Base-by-base conservation (phyloP, 1,284 basidiomycete genomes). In the Cryptococcus sp. region DNA sequence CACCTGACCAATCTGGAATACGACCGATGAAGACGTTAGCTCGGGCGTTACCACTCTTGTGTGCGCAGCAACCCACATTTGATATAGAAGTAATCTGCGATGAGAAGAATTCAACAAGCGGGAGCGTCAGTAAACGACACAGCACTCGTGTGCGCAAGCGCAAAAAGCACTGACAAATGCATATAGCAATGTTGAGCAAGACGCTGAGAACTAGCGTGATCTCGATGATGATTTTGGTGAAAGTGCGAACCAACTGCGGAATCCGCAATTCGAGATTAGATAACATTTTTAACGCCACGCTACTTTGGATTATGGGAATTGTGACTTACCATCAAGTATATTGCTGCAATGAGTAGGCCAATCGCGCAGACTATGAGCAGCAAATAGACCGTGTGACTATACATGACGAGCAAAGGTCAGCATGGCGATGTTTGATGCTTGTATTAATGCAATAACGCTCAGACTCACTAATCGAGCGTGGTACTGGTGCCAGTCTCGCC, bases 141-240 rank as follows among this genome's bases (percentile, higher is more conserved):
- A 3, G 26, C n/a, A 29, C n/a, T 39, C 17, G 34, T 3, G n/a
- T 20, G 22, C 5, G 23, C 46, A 34, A 7, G 13, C 29, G 29
- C 3, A 19, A 46, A 22, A 10, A 29, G 39, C 29, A 58, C 81
- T 59, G 50, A 76, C 73, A 76, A 56, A 76, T 69, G 53, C 73
- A 78, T 43, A 76, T 70, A 47, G 84, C 70, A 70, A 89, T 88
- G 72, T 91, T 91, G 59, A 90, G 78, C 3, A 83, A 49, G 46
- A 90, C 87, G 4, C 85, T 85, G 20, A 91, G 78, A 17, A 88
- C 79, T 11, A 92, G 82, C 0, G 89, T 89, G 50, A 91, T 83
- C 69, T 91, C 89, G 84, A 91, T 88, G 67, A 93, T 88, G 22
- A 84, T 74, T 63, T 81, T 86, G 51, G 91, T 93, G 76, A 92